Evolutionary conservation across 1,284 basidiomycete genomes (phyloP).

Genomic region (Gomphus sp.): DNA sequence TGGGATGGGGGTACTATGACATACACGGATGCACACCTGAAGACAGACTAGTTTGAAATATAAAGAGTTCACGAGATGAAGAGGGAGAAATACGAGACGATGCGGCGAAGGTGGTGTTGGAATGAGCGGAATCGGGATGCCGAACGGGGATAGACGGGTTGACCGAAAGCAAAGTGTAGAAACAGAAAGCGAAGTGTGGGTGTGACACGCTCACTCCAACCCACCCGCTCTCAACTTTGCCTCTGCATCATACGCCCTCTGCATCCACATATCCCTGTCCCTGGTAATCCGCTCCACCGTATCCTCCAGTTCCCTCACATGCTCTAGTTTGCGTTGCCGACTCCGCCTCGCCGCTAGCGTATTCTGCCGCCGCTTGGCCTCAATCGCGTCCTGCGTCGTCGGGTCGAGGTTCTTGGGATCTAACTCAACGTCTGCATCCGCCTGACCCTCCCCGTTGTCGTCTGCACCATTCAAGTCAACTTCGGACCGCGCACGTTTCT

Average conservation of each 20-base stretch:
- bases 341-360: conserved; percentile 70
- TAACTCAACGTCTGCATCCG: not conserved
- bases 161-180: not conserved
- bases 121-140: not conserved
- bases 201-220: not conserved
- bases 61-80: no score
- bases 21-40: no score
- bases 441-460: conserved; percentile 34
- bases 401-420: conserved; percentile 21
- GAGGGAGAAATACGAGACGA: no score
- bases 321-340: conserved; percentile 68
- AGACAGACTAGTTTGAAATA: no score
- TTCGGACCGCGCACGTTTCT: conserved; percentile 44
- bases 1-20: no score
- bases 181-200: no score
- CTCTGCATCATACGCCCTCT: conserved; percentile 26
- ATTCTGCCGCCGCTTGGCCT: conserved; percentile 70
- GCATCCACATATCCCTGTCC: conserved; percentile 50
- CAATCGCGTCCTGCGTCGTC: conserved; percentile 51
- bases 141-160: not conserved
- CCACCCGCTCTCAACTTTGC: conserved; percentile 6
- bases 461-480: conserved; percentile 31
- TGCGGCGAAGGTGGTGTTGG: no score
- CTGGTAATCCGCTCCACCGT: conserved; percentile 35
- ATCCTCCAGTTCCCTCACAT: conserved; percentile 54